Percentiles rank a stretch among this genome's conserved stretches.
phyloP scores from a whole-genome alignment of 495 filamentous ascomycete genomes.

The Aspergillus olivimuriae region DNA sequence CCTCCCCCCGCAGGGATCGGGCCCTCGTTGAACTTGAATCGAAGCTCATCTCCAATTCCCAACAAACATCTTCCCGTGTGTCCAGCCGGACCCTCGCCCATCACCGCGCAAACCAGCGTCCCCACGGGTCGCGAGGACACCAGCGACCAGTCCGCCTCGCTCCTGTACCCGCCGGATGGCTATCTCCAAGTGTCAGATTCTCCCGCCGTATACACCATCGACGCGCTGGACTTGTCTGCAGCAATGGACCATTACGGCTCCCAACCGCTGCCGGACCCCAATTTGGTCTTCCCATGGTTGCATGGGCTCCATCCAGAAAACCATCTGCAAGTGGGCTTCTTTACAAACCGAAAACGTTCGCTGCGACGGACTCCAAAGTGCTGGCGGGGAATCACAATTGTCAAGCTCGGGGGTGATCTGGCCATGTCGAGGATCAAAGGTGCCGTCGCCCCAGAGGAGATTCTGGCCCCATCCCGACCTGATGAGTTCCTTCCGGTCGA shows the following conservation, averaged over 20 bases:
- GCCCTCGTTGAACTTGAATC: slow-evolving; percentile 34
- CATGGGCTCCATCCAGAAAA: slow-evolving; percentile 92
- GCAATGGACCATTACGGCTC: slow-evolving; percentile 68
- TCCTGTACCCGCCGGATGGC: slow-evolving; percentile 67
- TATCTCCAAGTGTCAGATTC: slow-evolving; percentile 50
- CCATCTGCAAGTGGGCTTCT: slow-evolving; percentile 82
- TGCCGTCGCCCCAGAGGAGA: slow-evolving; percentile 71
- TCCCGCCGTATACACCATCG: slow-evolving; percentile 66
- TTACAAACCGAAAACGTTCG: slow-evolving; percentile 66
- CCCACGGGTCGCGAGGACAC: slow-evolving; percentile 41
- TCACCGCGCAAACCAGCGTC: slow-evolving; percentile 45
- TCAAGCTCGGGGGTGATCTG: slow-evolving; percentile 84
- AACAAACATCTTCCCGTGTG: slow-evolving; percentile 87
- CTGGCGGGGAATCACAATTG: slow-evolving; percentile 73
- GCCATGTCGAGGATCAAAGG: slow-evolving; percentile 73
- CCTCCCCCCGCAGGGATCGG: slow-evolving; percentile 37
- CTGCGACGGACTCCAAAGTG: slow-evolving; percentile 70
- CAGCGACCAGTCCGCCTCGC: slow-evolving; percentile 51
- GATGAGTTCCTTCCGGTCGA: slow-evolving; percentile 55
- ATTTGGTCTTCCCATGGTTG: slow-evolving; percentile 90
- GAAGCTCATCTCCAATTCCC: slow-evolving; percentile 58
- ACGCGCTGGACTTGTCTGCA: slow-evolving; percentile 57
- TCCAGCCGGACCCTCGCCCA: slow-evolving; percentile 66
- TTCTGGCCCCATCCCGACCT: slow-evolving; percentile 49
- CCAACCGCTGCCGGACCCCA: slow-evolving; percentile 76